Evolutionary conservation across 352 stramenopile species (phyloP).

Genomic region (Globisporangium solare): DNA sequence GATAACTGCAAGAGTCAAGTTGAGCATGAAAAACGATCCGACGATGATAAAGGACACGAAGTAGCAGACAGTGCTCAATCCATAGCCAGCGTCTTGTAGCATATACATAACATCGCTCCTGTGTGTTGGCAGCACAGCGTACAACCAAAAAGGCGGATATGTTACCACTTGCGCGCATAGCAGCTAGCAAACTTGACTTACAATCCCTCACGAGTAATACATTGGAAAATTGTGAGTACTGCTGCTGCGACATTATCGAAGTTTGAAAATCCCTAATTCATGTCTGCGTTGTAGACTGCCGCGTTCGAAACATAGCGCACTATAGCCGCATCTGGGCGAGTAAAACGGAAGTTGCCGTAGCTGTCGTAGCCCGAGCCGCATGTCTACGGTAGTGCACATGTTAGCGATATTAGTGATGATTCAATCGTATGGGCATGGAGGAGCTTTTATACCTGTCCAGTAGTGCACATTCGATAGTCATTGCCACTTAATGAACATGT

Average conservation of each 20-base stretch:
- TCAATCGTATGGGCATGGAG: no score
- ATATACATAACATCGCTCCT: slow-evolving; percentile 67
- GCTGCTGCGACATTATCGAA: slow-evolving; percentile 88
- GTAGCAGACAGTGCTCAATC: slow-evolving; percentile 56
- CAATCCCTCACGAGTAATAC: slow-evolving; percentile 91
- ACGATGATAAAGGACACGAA: slow-evolving; percentile 88
- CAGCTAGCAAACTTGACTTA: slow-evolving; percentile 13
- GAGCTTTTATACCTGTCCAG: slow-evolving; percentile 20
- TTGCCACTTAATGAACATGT: slow-evolving; percentile 47
- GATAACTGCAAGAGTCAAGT: slow-evolving; percentile 88
- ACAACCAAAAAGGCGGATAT: background rate
- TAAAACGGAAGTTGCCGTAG: slow-evolving; percentile 65
- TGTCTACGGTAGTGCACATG: slow-evolving; percentile 12
- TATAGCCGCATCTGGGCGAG: slow-evolving; percentile 33
- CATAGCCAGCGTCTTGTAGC: slow-evolving; percentile 46
- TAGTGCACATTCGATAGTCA: slow-evolving; percentile 35
- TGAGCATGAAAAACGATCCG: slow-evolving; percentile 90
- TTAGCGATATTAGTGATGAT: background rate
- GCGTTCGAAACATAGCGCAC: slow-evolving; percentile 27
- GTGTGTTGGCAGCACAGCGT: background rate
- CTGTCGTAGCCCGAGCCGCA: slow-evolving; percentile 64
- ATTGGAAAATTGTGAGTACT: slow-evolving; percentile 87
- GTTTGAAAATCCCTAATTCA: slow-evolving; percentile 82
- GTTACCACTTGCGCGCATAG: background rate
- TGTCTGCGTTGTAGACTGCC: slow-evolving; percentile 57